phyloP scores from a whole-genome alignment of 2,329 filamentous ascomycete genomes.

The Furcasterigmium furcatum region DNA sequence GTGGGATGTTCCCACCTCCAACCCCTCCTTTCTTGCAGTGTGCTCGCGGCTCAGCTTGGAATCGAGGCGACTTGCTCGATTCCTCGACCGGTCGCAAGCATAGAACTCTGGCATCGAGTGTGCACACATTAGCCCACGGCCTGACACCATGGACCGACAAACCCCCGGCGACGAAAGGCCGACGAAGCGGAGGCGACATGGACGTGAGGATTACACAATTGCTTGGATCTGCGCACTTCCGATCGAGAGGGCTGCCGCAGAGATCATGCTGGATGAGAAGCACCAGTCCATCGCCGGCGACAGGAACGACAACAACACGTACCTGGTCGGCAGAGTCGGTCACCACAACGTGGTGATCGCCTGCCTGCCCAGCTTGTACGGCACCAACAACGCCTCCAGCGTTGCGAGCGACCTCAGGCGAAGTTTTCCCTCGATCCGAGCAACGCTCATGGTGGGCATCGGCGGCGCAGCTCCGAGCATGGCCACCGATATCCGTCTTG shows the following conservation, averaged over 20 bases:
- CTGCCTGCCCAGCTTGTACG: slow-evolving; percentile 20
- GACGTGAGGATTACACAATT: too few relatives aligned
- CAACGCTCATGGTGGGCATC: slow-evolving; percentile 20
- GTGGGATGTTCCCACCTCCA: too few relatives aligned
- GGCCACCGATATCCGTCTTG: slow-evolving; percentile 18
- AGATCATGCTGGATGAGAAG: slow-evolving; percentile 17
- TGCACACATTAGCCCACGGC: too few relatives aligned
- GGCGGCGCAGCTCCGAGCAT: slow-evolving; percentile 15
- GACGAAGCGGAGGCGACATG: too few relatives aligned
- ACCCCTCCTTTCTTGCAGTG: too few relatives aligned
- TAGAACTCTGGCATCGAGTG: too few relatives aligned
- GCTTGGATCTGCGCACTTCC: slow-evolving; percentile 20
- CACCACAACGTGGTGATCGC: slow-evolving; percentile 31
- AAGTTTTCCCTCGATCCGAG: slow-evolving; percentile 19
- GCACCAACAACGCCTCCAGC: slow-evolving; percentile 17
- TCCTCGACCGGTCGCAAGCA: too few relatives aligned
- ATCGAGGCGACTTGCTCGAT: too few relatives aligned
- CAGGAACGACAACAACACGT: slow-evolving; percentile 18
- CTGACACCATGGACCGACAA: too few relatives aligned
- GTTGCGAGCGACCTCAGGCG: slow-evolving; percentile 22
- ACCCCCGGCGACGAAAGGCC: too few relatives aligned
- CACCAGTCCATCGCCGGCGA: too few relatives aligned
- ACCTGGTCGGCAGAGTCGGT: slow-evolving; percentile 16
- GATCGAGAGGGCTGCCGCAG: slow-evolving; percentile 19
- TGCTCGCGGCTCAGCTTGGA: too few relatives aligned